Conservation (phyloP, 1,139 yeast species). For the Candida sojae region DNA sequence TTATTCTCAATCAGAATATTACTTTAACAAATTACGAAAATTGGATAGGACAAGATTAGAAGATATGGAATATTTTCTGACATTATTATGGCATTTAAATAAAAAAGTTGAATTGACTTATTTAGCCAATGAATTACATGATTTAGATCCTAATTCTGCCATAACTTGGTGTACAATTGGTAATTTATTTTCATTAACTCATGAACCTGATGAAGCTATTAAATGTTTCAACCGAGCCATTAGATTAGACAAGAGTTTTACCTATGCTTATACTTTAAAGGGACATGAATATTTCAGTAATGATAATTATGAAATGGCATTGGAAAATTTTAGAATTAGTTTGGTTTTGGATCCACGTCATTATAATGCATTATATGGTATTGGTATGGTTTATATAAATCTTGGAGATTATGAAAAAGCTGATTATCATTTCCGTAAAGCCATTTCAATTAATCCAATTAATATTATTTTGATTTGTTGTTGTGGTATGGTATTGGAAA, state of each 20-base stretch:
- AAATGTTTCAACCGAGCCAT: constrained; percentile 83
- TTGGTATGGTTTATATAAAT: constrained; percentile 92
- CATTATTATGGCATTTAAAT: constrained; percentile 90
- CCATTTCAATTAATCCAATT: constrained; percentile 85
- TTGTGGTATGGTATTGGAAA: constrained; percentile 91
- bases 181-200: constrained; percentile 77
- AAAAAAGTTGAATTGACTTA: constrained; percentile 79
- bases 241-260: constrained; percentile 66
- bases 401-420: constrained; percentile 85
- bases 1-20: constrained; percentile 72
- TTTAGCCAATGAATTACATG: constrained; percentile 79
- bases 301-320: constrained; percentile 90
- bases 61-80: constrained; percentile 91
- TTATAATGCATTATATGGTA: constrained; percentile 93
- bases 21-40: constrained; percentile 62
- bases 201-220: constrained; percentile 90
- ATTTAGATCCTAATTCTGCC: constrained; percentile 63
- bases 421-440: constrained; percentile 83
- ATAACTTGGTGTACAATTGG: constrained; percentile 95
- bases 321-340: constrained; percentile 80
- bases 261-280: constrained; percentile 88
- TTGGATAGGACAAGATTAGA: constrained; percentile 78
- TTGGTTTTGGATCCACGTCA: constrained; percentile 77
- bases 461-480: constrained; percentile 91
- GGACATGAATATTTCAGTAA: constrained; percentile 91